Conservation (phyloP, 345 rosid species). For the Leavenworthia alabamica region DNA sequence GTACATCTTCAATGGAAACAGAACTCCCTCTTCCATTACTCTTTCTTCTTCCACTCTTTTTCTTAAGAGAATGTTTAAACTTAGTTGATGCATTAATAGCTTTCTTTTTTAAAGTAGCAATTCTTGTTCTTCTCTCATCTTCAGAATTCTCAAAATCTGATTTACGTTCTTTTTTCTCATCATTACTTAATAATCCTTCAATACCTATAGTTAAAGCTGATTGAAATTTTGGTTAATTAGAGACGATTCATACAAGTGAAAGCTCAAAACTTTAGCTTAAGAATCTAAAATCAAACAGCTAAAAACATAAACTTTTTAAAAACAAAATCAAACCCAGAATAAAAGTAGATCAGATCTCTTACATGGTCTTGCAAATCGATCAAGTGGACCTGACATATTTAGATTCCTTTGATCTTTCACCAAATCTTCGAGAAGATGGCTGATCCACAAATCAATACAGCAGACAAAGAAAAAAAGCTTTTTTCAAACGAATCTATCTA, state of each 20-base stretch:
- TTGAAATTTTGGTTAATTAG: neutral
- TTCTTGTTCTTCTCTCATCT: conserved; percentile 94
- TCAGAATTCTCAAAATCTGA: conserved; percentile 98
- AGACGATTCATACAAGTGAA: neutral
- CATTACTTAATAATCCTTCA: conserved; percentile 79
- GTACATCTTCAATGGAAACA: conserved; percentile 90
- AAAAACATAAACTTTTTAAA: too few species aligned
- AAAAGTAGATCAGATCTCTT: conserved; percentile 37
- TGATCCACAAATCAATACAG: conserved; percentile 28
- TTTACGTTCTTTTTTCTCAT: conserved; percentile 87
- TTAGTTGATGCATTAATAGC: conserved; percentile 81
- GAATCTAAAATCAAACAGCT: neutral
- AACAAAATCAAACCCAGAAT: neutral
- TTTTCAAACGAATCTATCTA: conserved; percentile 17
- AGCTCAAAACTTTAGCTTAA: neutral
- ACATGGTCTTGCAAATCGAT: conserved; percentile 96
- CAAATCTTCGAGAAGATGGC: conserved; percentile 15
- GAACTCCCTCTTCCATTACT: conserved; percentile 88
- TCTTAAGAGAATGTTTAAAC: conserved; percentile 85
- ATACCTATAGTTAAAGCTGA: conserved; percentile 54
- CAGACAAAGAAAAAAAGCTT: neutral
- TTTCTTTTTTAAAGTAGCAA: conserved; percentile 87
- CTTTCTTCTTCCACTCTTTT: conserved; percentile 74
- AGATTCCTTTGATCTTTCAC: conserved; percentile 12
- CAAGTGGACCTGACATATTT: conserved; percentile 94